Evolutionary conservation across 441 rosid species (phyloP).

Genomic region (Kokia cookei): DNA sequence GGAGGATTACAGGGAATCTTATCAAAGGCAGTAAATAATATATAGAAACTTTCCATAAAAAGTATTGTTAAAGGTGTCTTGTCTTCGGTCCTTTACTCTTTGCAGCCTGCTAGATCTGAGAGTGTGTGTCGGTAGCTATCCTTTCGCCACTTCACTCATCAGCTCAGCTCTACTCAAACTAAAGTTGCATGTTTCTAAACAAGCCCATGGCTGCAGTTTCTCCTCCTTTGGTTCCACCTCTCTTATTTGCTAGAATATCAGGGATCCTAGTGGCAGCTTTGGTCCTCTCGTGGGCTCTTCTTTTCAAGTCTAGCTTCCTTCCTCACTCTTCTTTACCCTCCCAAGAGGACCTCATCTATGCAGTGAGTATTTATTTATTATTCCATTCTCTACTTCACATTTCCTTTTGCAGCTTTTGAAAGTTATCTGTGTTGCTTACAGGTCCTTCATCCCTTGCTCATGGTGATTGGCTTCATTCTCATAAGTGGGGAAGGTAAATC

Average conservation of each 20-base stretch:
- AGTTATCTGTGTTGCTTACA: slow-evolving; percentile 14
- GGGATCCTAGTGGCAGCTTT: slow-evolving; percentile 45
- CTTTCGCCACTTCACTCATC: not conserved
- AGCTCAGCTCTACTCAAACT: not conserved
- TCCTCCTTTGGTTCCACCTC: slow-evolving; percentile 30
- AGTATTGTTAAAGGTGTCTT: not conserved
- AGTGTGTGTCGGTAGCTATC: slow-evolving; percentile 11
- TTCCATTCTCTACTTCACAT: not conserved
- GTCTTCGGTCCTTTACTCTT: not conserved
- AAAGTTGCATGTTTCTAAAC: not conserved
- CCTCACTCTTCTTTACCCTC: slow-evolving; percentile 33
- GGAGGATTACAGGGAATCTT: not conserved
- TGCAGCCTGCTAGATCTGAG: slow-evolving; percentile 1
- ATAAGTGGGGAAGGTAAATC: slow-evolving; percentile 83
- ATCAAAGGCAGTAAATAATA: not conserved
- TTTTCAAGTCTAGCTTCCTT: slow-evolving; percentile 54
- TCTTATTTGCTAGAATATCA: slow-evolving; percentile 60
- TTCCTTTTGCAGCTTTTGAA: not conserved
- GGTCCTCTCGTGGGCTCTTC: slow-evolving; percentile 64
- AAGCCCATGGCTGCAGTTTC: slow-evolving; percentile 12
- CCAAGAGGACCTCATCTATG: slow-evolving; percentile 45
- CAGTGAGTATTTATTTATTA: slow-evolving; percentile 27
- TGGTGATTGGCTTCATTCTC: slow-evolving; percentile 92
- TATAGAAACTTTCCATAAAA: not conserved
- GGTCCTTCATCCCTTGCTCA: slow-evolving; percentile 78